Percentiles rank a stretch among this genome's conserved stretches.
Evolutionary conservation across 2,329 filamentous ascomycete species (phyloP).

Genomic region (Gnomoniopsis smithogilvyi): DNA sequence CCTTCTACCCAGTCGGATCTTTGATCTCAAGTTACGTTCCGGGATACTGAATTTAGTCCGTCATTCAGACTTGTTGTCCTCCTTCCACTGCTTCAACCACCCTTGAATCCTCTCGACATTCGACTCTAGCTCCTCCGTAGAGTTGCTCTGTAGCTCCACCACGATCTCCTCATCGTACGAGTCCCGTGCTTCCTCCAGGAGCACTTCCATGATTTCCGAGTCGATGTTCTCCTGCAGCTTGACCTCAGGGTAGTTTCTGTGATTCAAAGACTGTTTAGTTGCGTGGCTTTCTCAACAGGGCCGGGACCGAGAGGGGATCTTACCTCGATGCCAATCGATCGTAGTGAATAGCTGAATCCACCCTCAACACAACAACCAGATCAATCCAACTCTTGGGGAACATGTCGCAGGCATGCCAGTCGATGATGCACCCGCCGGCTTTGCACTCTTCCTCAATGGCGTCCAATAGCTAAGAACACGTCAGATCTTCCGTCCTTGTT

Average conservation of each 20-base stretch:
- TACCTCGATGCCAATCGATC: slow-evolving; percentile 77
- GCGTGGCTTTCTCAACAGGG: background rate
- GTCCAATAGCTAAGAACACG: slow-evolving; percentile 66
- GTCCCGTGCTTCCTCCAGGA: slow-evolving; percentile 85
- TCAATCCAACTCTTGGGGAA: slow-evolving; percentile 95
- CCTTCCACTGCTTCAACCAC: slow-evolving; percentile 83
- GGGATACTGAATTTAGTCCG: background rate
- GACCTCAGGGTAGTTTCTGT: slow-evolving; percentile 73
- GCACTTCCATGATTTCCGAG: slow-evolving; percentile 94
- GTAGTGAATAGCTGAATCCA: slow-evolving; percentile 76
- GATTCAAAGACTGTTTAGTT: background rate
- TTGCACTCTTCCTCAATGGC: slow-evolving; percentile 79
- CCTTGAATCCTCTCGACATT: slow-evolving; percentile 81
- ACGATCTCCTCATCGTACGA: slow-evolving; percentile 84
- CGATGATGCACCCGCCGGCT: slow-evolving; percentile 81
- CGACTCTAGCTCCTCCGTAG: slow-evolving; percentile 77
- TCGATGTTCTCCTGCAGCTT: slow-evolving; percentile 97
- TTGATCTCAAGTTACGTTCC: no score
- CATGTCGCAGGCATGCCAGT: slow-evolving; percentile 97
- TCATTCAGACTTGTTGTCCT: slow-evolving; percentile 47
- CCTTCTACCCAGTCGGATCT: background rate
- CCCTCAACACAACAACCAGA: slow-evolving; percentile 85
- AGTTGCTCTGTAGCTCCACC: slow-evolving; percentile 82
- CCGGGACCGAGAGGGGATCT: slow-evolving; percentile 9
- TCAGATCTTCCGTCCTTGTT: slow-evolving; percentile 5